Conservation (phyloP, 2,329 filamentous ascomycete genomes). For the Exophiala phaeomuriformis region DNA sequence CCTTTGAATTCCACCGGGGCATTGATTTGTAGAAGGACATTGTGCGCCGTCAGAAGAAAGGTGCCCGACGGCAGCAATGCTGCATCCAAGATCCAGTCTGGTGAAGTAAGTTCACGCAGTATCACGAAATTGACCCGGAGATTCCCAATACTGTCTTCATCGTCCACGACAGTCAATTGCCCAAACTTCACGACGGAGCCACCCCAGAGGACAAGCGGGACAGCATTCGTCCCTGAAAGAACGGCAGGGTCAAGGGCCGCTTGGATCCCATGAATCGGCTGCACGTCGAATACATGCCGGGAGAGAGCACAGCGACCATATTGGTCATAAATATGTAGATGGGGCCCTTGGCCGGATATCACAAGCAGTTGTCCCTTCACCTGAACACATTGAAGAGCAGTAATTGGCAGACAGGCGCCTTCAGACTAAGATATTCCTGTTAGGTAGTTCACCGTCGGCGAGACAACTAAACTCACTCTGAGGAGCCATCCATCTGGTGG, state of each 20-base stretch:
- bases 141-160: slow-evolving; percentile 23
- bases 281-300: slow-evolving; percentile 22
- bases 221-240: slow-evolving; percentile 11
- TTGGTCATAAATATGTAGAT: slow-evolving; percentile 32
- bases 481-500: too few relatives aligned
- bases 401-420: slow-evolving; percentile 36
- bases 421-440: slow-evolving; percentile 1
- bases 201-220: slow-evolving; percentile 57
- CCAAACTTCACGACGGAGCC: slow-evolving; percentile 42
- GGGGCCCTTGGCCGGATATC: slow-evolving; percentile 37
- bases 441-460: too few relatives aligned
- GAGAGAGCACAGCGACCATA: slow-evolving; percentile 34
- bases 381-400: slow-evolving; percentile 33
- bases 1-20: slow-evolving; percentile 1
- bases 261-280: slow-evolving; percentile 18
- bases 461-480: too few relatives aligned
- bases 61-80: slow-evolving; percentile 37
- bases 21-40: slow-evolving; percentile 58
- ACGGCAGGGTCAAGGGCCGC: slow-evolving; percentile 5
- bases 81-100: slow-evolving; percentile 74
- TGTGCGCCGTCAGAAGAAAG: slow-evolving; percentile 76
- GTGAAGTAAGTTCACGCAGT: slow-evolving; percentile 42
- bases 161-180: background rate
- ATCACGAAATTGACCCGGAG: slow-evolving; percentile 31
- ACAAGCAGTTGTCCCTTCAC: slow-evolving; percentile 30